Percentiles rank a stretch among this genome's conserved stretches.
These are phyloP conservation scores for Schoenoplectus tabernaemontani DNA, from an alignment of 202 grass and related monocot species.

Conservation along the genomic window DNA sequence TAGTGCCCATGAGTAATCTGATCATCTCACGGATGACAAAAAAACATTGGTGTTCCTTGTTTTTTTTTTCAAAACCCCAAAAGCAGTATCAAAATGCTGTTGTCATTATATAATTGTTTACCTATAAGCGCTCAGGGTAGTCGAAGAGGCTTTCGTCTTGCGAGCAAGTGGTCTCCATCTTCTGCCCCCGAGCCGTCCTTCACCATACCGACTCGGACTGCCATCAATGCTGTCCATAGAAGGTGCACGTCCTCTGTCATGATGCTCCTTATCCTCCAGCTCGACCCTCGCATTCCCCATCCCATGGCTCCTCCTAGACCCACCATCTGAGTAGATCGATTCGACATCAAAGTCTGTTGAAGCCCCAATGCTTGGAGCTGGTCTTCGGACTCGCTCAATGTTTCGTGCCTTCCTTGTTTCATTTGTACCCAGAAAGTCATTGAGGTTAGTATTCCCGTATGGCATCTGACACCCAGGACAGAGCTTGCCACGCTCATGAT, in stretches of 20 bases:
- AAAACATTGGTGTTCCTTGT: background rate
- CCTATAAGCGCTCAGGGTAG: conserved; percentile 16
- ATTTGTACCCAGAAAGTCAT: conserved; percentile 2
- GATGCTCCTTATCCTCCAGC: background rate
- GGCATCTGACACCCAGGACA: conserved; percentile 16
- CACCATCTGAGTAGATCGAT: background rate
- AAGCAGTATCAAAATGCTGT: background rate
- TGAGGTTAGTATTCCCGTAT: conserved; percentile 1
- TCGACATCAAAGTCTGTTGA: conserved; percentile 14
- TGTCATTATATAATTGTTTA: background rate
- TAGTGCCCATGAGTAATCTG: no score
- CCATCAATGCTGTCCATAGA: conserved; percentile 6
- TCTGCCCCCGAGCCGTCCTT: background rate
- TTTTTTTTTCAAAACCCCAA: background rate
- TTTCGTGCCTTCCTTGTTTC: background rate
- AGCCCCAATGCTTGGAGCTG: background rate
- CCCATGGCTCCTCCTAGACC: background rate
- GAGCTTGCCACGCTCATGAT: background rate
- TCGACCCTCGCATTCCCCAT: conserved; percentile 19
- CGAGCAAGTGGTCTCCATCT: conserved; percentile 20
- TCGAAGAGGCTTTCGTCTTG: conserved; percentile 5
- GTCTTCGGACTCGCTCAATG: background rate
- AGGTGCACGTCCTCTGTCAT: background rate
- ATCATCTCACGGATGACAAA: background rate
- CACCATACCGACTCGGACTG: background rate